Conservation (phyloP, 495 filamentous ascomycete genomes). For the Xylaria palmicola region DNA sequence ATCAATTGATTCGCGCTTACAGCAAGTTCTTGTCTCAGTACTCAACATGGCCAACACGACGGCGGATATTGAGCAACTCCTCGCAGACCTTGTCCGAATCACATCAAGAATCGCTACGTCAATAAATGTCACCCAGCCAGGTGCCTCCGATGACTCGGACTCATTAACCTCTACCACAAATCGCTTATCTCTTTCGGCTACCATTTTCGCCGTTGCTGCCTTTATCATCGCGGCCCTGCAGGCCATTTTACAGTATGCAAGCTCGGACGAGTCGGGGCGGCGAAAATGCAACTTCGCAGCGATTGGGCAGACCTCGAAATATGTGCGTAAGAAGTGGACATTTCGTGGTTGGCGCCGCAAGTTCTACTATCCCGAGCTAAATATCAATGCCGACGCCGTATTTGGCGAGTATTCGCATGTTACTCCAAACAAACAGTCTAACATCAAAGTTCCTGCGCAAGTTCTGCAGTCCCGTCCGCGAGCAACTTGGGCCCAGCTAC, state of each 20-base stretch:
- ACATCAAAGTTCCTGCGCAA: no score
- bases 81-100: constrained; percentile 3
- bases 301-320: not conserved
- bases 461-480: not conserved
- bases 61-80: not conserved
- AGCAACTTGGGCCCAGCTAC: constrained; percentile 1
- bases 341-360: not conserved
- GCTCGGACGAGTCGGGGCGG: not conserved
- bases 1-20: no score
- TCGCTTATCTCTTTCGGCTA: not conserved
- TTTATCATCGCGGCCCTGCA: not conserved
- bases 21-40: no score
- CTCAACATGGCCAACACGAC: not conserved
- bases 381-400: no score
- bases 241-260: not conserved
- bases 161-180: not conserved
- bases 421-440: no score
- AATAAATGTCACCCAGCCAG: not conserved
- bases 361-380: not conserved
- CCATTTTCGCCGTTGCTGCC: not conserved
- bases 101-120: not conserved
- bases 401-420: no score
- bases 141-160: not conserved
- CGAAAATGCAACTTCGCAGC: not conserved
- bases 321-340: not conserved